These are phyloP conservation scores for Sclerotinia minor DNA, from an alignment of 2,329 filamentous ascomycete species.

Conservation along the genomic window DNA sequence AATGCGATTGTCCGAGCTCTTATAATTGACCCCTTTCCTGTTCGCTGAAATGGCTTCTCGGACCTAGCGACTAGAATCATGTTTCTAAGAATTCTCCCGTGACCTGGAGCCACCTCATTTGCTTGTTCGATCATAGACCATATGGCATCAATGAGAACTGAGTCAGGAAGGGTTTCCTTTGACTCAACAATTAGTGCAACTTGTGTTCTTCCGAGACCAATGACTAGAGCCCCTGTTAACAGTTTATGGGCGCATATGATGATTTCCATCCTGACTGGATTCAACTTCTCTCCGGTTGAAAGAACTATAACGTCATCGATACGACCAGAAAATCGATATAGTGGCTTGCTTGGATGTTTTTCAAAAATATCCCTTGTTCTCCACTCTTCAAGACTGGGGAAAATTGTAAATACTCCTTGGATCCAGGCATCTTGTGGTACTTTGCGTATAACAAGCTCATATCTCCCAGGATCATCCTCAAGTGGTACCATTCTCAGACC, in stretches of 20 bases:
- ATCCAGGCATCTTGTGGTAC: slow-evolving; percentile 17
- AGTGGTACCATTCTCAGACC: neutral
- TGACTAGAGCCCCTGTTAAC: neutral
- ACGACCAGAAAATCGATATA: slow-evolving; percentile 43
- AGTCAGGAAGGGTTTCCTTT: too few species aligned
- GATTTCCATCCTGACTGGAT: slow-evolving; percentile 41
- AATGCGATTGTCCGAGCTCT: neutral
- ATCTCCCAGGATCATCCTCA: slow-evolving; percentile 17
- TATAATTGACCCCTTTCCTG: slow-evolving; percentile 29
- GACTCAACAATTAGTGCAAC: neutral
- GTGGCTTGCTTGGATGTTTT: slow-evolving; percentile 43
- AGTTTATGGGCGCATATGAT: neutral
- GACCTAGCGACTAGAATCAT: slow-evolving; percentile 26
- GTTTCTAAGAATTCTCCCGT: slow-evolving; percentile 26
- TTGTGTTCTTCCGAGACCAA: neutral
- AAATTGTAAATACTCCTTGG: slow-evolving; percentile 41
- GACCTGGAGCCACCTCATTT: slow-evolving; percentile 26
- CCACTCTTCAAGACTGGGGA: slow-evolving; percentile 6
- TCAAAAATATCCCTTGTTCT: slow-evolving; percentile 43
- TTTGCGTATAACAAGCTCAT: slow-evolving; percentile 35
- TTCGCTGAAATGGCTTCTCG: slow-evolving; percentile 26
- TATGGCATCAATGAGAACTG: too few species aligned
- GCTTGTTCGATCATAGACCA: too few species aligned
- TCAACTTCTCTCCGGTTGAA: slow-evolving; percentile 48
- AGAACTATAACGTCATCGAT: slow-evolving; percentile 48